These are phyloP conservation scores for Calonectria hongkongensis DNA, from an alignment of 2,329 filamentous ascomycete species.

Conservation along the genomic window DNA sequence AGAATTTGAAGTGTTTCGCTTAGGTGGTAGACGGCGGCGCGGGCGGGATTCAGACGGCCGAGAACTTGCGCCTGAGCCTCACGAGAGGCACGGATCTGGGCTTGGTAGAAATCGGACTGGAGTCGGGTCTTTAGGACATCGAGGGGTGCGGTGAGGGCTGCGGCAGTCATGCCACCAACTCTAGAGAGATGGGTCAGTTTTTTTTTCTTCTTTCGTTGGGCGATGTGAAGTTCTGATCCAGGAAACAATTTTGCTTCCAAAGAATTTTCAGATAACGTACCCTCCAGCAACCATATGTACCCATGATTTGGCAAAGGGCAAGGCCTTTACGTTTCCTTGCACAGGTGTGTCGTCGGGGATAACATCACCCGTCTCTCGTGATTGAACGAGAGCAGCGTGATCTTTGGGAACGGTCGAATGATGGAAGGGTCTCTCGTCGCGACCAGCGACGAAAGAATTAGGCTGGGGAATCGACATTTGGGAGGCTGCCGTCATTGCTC, in stretches of 20 bases:
- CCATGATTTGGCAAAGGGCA: constrained; percentile 85
- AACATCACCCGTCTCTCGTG: constrained; percentile 76
- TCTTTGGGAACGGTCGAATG: constrained; percentile 57
- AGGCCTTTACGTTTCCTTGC: constrained; percentile 60
- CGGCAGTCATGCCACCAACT: constrained; percentile 91
- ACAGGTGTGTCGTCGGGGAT: constrained; percentile 65
- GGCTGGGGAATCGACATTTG: constrained; percentile 59
- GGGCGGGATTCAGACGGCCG: constrained; percentile 74
- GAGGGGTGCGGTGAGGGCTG: constrained; percentile 93
- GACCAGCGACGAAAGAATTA: constrained; percentile 54
- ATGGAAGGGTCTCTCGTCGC: constrained; percentile 58
- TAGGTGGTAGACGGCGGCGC: constrained; percentile 83
- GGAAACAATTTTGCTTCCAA: neutral
- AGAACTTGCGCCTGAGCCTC: constrained; percentile 73
- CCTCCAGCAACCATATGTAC: constrained; percentile 94
- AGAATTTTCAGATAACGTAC: constrained; percentile 69
- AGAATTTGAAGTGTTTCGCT: constrained; percentile 91
- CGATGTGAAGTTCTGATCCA: neutral
- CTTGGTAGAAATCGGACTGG: constrained; percentile 95
- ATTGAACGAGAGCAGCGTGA: constrained; percentile 70
- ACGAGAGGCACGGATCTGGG: constrained; percentile 82
- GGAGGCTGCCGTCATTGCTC: constrained; percentile 36
- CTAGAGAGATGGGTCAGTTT: constrained; percentile 65
- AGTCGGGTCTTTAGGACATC: constrained; percentile 95
- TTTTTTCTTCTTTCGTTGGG: neutral